phyloP scores from a whole-genome alignment of 192 early-diverging fungal genomes.

The Coemansia sp. region DNA sequence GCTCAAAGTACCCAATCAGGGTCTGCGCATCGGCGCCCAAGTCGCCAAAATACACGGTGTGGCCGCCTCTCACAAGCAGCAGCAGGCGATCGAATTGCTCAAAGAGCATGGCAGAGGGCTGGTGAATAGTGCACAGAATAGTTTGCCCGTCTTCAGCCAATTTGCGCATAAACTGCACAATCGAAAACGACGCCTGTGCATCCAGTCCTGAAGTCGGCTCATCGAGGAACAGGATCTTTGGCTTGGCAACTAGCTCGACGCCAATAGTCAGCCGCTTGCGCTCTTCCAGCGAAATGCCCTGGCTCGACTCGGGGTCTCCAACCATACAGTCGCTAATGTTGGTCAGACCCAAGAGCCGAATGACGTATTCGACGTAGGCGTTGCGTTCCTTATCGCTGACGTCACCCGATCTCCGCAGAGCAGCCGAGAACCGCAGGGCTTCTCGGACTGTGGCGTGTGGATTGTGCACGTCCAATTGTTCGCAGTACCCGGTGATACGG shows the following conservation, averaged over 20 bases:
- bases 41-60: constrained; percentile 80
- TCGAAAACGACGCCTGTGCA: constrained; percentile 69
- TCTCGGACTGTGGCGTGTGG: constrained; percentile 66
- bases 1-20: constrained; percentile 76
- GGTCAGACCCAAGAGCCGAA: constrained; percentile 69
- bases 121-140: constrained; percentile 78
- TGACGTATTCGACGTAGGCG: constrained; percentile 69
- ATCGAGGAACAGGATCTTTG: constrained; percentile 80
- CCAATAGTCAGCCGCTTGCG: constrained; percentile 81
- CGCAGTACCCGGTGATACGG: constrained; percentile 72
- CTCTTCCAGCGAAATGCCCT: constrained; percentile 81
- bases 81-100: constrained; percentile 78
- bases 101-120: constrained; percentile 75
- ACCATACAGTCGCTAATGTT: constrained; percentile 66
- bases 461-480: constrained; percentile 77
- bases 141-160: constrained; percentile 62
- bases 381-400: constrained; percentile 62
- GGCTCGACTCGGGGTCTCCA: constrained; percentile 63
- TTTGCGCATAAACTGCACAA: constrained; percentile 67
- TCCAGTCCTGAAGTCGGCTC: constrained; percentile 83
- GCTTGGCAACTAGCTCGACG: constrained; percentile 74
- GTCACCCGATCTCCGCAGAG: constrained; percentile 60
- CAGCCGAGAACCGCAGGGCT: constrained; percentile 60
- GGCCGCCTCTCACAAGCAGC: constrained; percentile 72
- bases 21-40: constrained; percentile 63